These are phyloP conservation scores for Aspergillus avenaceus DNA, from an alignment of 495 filamentous ascomycete species.

Conservation along the genomic window DNA sequence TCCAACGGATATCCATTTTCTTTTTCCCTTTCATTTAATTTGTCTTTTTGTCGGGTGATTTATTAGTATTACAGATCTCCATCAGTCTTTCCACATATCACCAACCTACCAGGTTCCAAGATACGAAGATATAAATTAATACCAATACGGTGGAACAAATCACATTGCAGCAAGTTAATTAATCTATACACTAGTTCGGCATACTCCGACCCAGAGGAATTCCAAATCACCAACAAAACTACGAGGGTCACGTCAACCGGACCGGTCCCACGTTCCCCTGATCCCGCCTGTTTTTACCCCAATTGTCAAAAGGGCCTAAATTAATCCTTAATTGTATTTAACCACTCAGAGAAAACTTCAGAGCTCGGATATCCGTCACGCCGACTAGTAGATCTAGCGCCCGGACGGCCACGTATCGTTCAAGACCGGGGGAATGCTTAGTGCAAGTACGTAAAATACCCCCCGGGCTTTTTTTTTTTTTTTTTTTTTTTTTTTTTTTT, in stretches of 20 bases:
- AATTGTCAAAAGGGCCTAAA: background rate
- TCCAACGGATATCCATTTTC: background rate
- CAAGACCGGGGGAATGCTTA: slow-evolving; percentile 5
- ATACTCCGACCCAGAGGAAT: background rate
- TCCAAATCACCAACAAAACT: background rate
- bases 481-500: no score
- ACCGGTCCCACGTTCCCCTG: background rate
- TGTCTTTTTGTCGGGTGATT: background rate
- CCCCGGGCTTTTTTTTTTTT: no score
- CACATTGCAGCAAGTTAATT: no score
- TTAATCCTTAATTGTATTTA: background rate
- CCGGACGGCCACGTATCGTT: background rate
- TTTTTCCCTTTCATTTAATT: background rate
- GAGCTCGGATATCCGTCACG: background rate
- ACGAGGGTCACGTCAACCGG: background rate
- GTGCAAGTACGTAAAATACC: background rate
- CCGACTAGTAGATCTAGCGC: slow-evolving; percentile 1
- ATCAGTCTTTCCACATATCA: background rate
- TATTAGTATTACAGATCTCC: background rate
- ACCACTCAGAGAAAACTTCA: background rate
- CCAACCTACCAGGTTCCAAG: background rate
- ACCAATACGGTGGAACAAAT: background rate
- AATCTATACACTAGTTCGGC: no score
- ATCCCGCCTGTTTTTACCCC: background rate
- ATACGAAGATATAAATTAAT: background rate